Base-by-base conservation (phyloP, 495 filamentous ascomycete species). In the Chaetomium fimeti region DNA sequence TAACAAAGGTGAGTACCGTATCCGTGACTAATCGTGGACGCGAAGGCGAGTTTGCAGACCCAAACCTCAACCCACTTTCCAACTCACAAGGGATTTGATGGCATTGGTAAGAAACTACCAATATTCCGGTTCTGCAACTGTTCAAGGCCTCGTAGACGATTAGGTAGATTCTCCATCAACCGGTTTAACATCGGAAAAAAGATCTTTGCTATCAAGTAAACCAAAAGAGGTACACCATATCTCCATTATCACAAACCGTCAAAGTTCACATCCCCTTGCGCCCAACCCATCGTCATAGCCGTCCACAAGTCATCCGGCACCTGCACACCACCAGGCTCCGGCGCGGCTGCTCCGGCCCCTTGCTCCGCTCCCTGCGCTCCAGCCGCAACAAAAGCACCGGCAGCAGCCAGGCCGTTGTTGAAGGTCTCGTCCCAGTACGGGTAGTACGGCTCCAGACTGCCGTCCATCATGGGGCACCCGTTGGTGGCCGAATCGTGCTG, bases 391-490 rank as follows among this genome's bases (percentile, higher is more conserved):
- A 48, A 59, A 3, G 25, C 29, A n/a, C 36, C 36, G 8, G 32
- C 8, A 20, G 42, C 51, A 18, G 11, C 53, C 36, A 58, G 6
- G 49, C 52, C 51, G 27, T 25, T 51, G 18, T 63, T 36, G 53
- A 70, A 71, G 4, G 69, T 66, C 66, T 76, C 78, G 27, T 78
- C 74, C 78, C 78, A 82, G 57, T 74, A 66, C 3, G 74, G 73
- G 45, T 76, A 70, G 29, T 78, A 77, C 28, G 68, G 43, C 32
- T 81, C 74, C 56, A 81, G 49, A 53, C 76, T 80, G 29, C 78
- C 77, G 58, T 82, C 78, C 61, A 79, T 69, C 77, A 82, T 80
- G 6, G 78, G 79, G 49, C 79, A 82, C 13, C 69, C 73, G 18
- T 36, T 25, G 27, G 65, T 27, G 42, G 53, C 36, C 7, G 63